Base-by-base conservation (phyloP, 345 rosid species). In the Cardamine chenopodiifolia region DNA sequence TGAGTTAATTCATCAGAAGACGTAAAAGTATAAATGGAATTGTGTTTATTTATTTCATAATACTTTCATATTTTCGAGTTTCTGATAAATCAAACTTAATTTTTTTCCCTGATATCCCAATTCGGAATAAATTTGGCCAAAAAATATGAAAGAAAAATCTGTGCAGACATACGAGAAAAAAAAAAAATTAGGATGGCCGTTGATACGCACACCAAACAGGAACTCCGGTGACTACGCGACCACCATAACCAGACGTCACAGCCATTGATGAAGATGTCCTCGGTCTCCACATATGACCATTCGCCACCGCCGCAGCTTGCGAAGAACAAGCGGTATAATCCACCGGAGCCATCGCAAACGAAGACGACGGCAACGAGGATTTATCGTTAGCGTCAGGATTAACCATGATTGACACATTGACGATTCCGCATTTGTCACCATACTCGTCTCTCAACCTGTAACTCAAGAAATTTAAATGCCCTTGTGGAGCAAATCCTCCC, bases 401-500 rank as follows among this genome's bases (percentile, higher is more conserved):
- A 10, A 87, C 85, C 68, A 82, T 83, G 1, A 87, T 86, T 0
- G 96, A 92, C 1, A 92, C 72, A 62, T 92, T 88, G 0, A 92
- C 50, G 29, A 92, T 83, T 0, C 96, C 93, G 3, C 86, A 81
- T 73, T 74, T 83, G 2, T 73, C 61, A 17, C 91, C 83, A 15
- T 40, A 73, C 0, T 52, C 48, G 34, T 92, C 87, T 54, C 86
- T 78, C 34, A 92, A 75, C 56, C 98, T 78, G 26, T 90, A 90
- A 70, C 96, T 92, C 85, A 92, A 75, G 40, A 92, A 83, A 6
- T 86, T 92, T 25, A 87, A 60, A 72, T 82, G 77, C n/a, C 81
- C 85, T 18, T 48, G 82, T 1, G 90, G 92, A 1, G 75, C 37
- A 39, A 77, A 80, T 5, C 86, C 90, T 17, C 86, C 89, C 0